Conservation (phyloP, 257 asterid genomes). For the Euphrasia confusa region DNA sequence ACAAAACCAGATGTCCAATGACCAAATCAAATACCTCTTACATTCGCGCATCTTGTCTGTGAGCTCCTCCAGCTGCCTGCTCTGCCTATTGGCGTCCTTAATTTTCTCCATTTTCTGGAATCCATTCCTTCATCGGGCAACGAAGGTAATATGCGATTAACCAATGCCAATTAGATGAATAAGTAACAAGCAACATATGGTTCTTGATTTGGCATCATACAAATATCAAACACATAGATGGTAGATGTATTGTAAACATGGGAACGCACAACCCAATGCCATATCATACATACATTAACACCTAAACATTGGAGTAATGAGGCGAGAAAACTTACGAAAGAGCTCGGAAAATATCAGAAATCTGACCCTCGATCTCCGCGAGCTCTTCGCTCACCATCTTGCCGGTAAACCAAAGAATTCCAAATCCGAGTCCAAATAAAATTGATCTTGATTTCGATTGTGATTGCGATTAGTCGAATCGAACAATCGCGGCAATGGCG, state of each 20-base stretch:
- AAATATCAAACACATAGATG: background rate
- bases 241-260: background rate
- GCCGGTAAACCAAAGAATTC: slow-evolving; percentile 20
- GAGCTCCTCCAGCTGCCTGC: slow-evolving; percentile 96
- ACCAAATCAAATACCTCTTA: slow-evolving; percentile 61
- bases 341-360: slow-evolving; percentile 82
- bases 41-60: slow-evolving; percentile 96
- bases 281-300: too few species aligned
- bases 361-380: slow-evolving; percentile 90
- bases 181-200: background rate
- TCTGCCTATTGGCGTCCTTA: slow-evolving; percentile 84
- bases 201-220: background rate
- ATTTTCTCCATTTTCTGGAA: slow-evolving; percentile 95
- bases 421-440: slow-evolving; percentile 27
- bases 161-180: slow-evolving; percentile 1
- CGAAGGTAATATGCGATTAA: slow-evolving; percentile 19
- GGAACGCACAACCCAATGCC: background rate
- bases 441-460: background rate
- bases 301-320: too few species aligned
- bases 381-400: slow-evolving; percentile 83
- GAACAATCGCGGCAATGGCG: slow-evolving; percentile 11
- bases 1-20: slow-evolving; percentile 4
- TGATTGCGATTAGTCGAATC: slow-evolving; percentile 10
- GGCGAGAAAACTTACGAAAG: slow-evolving; percentile 58
- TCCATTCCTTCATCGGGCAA: slow-evolving; percentile 65